Evolutionary conservation across 2,329 filamentous ascomycete genomes (phyloP), one percentile per base, ranked within the genome.

Genomic region (Penicillium glabrum): DNA sequence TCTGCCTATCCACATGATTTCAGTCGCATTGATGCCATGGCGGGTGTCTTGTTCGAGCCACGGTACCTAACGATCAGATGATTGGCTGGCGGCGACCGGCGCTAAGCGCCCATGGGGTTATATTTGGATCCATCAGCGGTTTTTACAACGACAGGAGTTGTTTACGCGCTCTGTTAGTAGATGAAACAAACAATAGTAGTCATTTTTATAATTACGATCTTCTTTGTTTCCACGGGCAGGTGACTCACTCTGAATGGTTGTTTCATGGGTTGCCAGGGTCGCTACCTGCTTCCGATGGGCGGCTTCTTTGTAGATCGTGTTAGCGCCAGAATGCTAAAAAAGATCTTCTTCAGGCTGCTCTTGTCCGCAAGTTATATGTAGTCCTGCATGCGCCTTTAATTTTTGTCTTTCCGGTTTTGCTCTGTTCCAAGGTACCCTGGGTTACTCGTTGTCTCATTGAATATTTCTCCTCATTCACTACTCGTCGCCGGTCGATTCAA

Each of bases 41-140:
- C 9, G 23, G 11, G 14, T 21, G 7, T 44, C 13, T 23, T 31
- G 49, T 53, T 53, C 23, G 43, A 46, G 19, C n/a, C 16, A 23
- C 13, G 14, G 27, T 19, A 16, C n/a, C 13, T 24, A 27, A 41
- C 13, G 26, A 51, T 9, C 14, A 39, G 11, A 31, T 51, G 49
- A 45, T 69, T 71, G 69, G 69, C 51, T 60, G 43, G 57, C 46
- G 58, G 48, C 51, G 48, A 47, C 57, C 59, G 52, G 50, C 44
- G 55, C 59, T 71, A 69, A 71, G 69, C 70, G 69, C 69, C 58
- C 54, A 57, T 31, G 23, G 45, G 53, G 54, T 67, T 68, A 69
- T 62, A 64, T 70, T 69, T 67, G 69, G 60, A 23, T 46, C 27
- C 41, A 41, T 45, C 48, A 57, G 63, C 60, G 60, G 58, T 62